Evolutionary conservation across 2,329 filamentous ascomycete species (phyloP).

Genomic region (Phialophora verrucosa): DNA sequence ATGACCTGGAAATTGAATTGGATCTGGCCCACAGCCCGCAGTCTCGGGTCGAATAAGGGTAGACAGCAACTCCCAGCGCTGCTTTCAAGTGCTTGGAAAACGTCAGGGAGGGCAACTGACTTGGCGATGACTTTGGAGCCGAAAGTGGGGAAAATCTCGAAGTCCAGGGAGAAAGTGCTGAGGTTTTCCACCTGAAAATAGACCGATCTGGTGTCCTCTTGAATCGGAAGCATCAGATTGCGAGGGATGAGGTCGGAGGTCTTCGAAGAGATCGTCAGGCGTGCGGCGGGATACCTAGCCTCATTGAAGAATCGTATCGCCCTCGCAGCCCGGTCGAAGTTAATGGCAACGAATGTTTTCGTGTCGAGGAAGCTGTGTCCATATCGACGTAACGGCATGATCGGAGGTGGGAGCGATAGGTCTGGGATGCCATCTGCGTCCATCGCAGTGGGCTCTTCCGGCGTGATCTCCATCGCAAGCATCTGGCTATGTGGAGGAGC

Average conservation of each 20-base stretch:
- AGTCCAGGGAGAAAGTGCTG: conserved; percentile 91
- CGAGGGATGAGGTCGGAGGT: conserved; percentile 94
- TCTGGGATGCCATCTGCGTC: conserved; percentile 83
- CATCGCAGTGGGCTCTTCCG: conserved; percentile 22
- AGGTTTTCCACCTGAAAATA: conserved; percentile 96
- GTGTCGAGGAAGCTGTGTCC: conserved; percentile 98
- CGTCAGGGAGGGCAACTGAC: conserved; percentile 85
- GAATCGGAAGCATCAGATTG: conserved; percentile 92
- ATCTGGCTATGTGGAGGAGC: conserved; percentile 30
- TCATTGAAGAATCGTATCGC: conserved; percentile 96
- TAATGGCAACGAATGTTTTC: conserved; percentile 93
- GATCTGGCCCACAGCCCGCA: conserved; percentile 90
- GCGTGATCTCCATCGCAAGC: conserved; percentile 37
- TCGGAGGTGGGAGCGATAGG: conserved; percentile 89
- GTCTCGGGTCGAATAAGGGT: conserved; percentile 87
- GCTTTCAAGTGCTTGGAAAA: conserved; percentile 76
- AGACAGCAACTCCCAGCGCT: conserved; percentile 82
- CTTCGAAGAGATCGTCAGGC: conserved; percentile 95
- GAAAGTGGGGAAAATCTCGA: conserved; percentile 96
- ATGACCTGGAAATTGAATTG: conserved; percentile 95
- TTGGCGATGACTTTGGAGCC: conserved; percentile 97
- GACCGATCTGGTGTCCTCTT: conserved; percentile 90
- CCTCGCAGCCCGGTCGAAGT: conserved; percentile 77
- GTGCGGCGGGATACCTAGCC: conserved; percentile 91
- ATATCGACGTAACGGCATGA: conserved; percentile 91